Conservation (phyloP, 768 basidiomycete species). For the Tephrocybe sp. region DNA sequence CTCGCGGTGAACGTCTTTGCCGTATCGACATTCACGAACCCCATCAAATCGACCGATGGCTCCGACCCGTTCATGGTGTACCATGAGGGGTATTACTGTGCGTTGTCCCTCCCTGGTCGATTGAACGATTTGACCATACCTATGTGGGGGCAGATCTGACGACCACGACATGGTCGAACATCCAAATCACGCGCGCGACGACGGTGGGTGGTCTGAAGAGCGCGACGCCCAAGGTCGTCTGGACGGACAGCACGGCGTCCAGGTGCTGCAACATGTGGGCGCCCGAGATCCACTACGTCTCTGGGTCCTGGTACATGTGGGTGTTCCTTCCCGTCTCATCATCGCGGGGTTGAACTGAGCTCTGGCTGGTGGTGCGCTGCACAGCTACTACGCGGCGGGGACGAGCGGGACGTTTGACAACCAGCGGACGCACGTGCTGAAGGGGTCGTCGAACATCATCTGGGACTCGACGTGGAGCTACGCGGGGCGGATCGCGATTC, state of each 20-base stretch:
- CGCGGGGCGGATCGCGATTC: slow-evolving; percentile 30
- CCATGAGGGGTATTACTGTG: slow-evolving; percentile 31
- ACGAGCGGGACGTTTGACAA: slow-evolving; percentile 30
- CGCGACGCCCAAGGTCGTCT: slow-evolving; percentile 31
- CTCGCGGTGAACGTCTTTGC: slow-evolving; percentile 11
- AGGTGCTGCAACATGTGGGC: slow-evolving; percentile 33
- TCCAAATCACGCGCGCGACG: slow-evolving; percentile 29
- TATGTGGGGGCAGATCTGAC: slow-evolving; percentile 21
- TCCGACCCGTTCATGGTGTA: slow-evolving; percentile 32
- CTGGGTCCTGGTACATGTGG: slow-evolving; percentile 32
- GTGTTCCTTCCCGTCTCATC: background rate
- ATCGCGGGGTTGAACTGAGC: too few relatives aligned
- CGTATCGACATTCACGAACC: slow-evolving; percentile 23
- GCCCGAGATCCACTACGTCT: slow-evolving; percentile 31
- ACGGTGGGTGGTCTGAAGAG: slow-evolving; percentile 33
- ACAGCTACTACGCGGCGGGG: slow-evolving; percentile 32
- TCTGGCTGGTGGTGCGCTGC: too few relatives aligned
- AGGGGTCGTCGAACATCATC: slow-evolving; percentile 29
- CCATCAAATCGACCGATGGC: slow-evolving; percentile 26
- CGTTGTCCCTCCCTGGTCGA: background rate
- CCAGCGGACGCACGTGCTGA: slow-evolving; percentile 30
- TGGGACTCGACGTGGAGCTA: slow-evolving; percentile 34
- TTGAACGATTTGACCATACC: background rate
- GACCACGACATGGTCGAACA: slow-evolving; percentile 30
- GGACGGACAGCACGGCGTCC: slow-evolving; percentile 28